Evolutionary conservation across 768 basidiomycete genomes (phyloP).

Genomic region (Leccinellum rugosiceps): DNA sequence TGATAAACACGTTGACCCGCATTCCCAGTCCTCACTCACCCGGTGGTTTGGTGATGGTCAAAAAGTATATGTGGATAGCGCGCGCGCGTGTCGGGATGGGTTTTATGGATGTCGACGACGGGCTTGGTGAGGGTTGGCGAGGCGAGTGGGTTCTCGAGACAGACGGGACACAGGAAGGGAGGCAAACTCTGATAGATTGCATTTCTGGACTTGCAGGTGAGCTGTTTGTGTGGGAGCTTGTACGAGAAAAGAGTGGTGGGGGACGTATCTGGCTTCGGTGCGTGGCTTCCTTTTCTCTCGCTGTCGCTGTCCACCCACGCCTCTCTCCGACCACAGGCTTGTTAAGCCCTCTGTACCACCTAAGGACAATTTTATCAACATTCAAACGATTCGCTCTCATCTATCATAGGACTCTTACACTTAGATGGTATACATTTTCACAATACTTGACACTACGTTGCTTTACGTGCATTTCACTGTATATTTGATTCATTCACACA

Average conservation of each 20-base stretch:
- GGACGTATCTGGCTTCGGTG: conserved; percentile 66
- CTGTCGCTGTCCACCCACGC: not conserved
- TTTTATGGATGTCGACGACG: conserved; percentile 35
- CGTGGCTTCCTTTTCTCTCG: conserved; percentile 12
- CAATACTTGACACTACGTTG: conserved; percentile 1
- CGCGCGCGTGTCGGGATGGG: conserved; percentile 39
- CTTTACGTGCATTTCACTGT: conserved; percentile 16
- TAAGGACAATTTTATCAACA: conserved; percentile 22
- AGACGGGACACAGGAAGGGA: conserved; percentile 69
- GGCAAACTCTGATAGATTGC: conserved; percentile 53
- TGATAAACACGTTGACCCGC: conserved; percentile 35
- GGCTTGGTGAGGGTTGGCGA: conserved; percentile 64
- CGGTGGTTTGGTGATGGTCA: conserved; percentile 55
- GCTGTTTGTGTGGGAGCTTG: conserved; percentile 48
- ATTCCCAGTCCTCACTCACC: conserved; percentile 63
- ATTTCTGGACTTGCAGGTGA: conserved; percentile 37
- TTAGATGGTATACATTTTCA: conserved; percentile 16
- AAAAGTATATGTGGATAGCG: conserved; percentile 66
- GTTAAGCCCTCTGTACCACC: conserved; percentile 19
- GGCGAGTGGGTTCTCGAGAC: conserved; percentile 81
- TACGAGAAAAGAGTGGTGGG: conserved; percentile 57
- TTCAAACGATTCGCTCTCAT: conserved; percentile 19
- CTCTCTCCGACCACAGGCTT: conserved; percentile 11
- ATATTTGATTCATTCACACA: not conserved
- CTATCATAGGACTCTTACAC: conserved; percentile 18